Percentiles rank a stretch among this genome's conserved stretches.
Evolutionary conservation across 2,329 filamentous ascomycete species (phyloP).

Genomic region (Ophiostoma sp.): DNA sequence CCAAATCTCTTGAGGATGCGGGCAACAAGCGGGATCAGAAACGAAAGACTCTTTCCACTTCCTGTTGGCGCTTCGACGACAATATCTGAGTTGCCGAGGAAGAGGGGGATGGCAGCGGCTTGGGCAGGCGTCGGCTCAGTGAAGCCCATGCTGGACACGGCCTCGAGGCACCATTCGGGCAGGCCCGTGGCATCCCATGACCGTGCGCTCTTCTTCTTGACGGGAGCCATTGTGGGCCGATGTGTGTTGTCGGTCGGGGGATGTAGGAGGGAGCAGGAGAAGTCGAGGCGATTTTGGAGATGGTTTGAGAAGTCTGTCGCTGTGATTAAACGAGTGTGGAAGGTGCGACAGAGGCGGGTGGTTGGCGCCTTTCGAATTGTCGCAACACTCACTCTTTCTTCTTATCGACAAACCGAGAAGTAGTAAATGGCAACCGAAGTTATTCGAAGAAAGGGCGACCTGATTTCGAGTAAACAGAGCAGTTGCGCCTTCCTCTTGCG

Average conservation of each 20-base stretch:
- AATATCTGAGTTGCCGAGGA: conserved; percentile 86
- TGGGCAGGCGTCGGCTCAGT: conserved; percentile 76
- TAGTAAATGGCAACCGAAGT: neutral
- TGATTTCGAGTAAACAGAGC: neutral
- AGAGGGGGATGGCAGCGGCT: conserved; percentile 83
- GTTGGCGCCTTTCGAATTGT: neutral
- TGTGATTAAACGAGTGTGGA: neutral
- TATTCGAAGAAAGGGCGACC: neutral
- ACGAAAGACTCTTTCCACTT: conserved; percentile 86
- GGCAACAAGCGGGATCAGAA: conserved; percentile 76
- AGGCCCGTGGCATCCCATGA: conserved; percentile 70
- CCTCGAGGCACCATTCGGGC: conserved; percentile 80
- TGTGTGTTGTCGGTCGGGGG: neutral
- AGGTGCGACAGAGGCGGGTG: neutral
- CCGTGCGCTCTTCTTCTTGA: conserved; percentile 47
- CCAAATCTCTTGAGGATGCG: conserved; percentile 66
- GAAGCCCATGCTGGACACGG: conserved; percentile 82
- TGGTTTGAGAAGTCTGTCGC: neutral
- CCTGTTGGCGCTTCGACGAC: conserved; percentile 78
- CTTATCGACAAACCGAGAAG: neutral
- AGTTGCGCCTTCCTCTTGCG: conserved; percentile 16
- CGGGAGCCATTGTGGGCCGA: conserved; percentile 35
- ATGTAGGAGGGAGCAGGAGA: neutral
- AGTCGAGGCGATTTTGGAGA: neutral
- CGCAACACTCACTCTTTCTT: neutral